These are phyloP conservation scores for Rhododendron griersonianum DNA, from an alignment of 148 eudicot genomes.

Conservation along the genomic window DNA sequence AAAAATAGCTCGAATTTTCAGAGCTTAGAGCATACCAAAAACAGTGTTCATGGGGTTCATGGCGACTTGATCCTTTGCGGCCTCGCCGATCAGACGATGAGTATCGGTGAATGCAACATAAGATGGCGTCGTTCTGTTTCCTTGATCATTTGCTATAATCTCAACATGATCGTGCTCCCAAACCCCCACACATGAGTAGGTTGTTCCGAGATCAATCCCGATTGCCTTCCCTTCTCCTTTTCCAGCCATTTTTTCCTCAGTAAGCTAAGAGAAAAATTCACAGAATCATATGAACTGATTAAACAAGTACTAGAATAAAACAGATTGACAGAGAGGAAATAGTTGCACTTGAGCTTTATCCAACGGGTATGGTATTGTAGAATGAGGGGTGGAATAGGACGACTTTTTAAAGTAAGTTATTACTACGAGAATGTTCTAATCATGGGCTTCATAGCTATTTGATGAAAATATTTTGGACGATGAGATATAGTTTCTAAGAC, in stretches of 20 bases:
- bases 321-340: background rate
- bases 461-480: background rate
- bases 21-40: slow-evolving; percentile 5
- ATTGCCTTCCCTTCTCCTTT: slow-evolving; percentile 11
- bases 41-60: slow-evolving; percentile 10
- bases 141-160: slow-evolving; percentile 17
- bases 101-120: slow-evolving; percentile 18
- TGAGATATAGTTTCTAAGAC: no score
- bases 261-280: background rate
- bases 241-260: slow-evolving; percentile 2
- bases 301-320: no score
- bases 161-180: slow-evolving; percentile 15
- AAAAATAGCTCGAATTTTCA: background rate
- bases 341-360: background rate
- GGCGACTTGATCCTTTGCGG: slow-evolving; percentile 13
- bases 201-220: slow-evolving; percentile 15
- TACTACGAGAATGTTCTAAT: background rate
- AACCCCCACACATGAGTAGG: slow-evolving; percentile 18
- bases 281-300: background rate
- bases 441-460: background rate
- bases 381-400: background rate
- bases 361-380: background rate
- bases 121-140: slow-evolving; percentile 15
- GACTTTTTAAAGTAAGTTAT: background rate
- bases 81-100: slow-evolving; percentile 10